These are phyloP conservation scores for Peronosclerospora sorghi DNA, from an alignment of 352 stramenopile species.

Conservation along the genomic window DNA sequence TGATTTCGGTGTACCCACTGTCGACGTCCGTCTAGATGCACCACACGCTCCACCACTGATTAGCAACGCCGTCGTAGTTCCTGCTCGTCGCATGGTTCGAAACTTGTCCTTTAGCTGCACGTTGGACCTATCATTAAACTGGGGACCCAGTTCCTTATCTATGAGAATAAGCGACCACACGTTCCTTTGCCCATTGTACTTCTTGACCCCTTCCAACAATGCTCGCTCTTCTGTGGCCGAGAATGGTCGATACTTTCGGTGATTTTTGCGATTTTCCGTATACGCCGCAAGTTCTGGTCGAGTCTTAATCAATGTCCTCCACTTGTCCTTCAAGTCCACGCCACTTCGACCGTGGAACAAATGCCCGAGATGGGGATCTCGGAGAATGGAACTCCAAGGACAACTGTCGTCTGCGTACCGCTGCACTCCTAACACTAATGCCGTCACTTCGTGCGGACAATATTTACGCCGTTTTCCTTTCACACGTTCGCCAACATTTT, in stretches of 20 bases:
- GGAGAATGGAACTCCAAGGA: constrained; percentile 71
- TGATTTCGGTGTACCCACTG: neutral
- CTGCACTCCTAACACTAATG: constrained; percentile 67
- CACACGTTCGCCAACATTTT: constrained; percentile 75
- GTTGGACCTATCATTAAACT: constrained; percentile 77
- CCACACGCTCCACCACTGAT: constrained; percentile 25
- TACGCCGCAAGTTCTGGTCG: constrained; percentile 60
- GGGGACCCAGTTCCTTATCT: constrained; percentile 62
- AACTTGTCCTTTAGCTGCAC: constrained; percentile 83
- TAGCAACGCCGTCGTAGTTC: constrained; percentile 28
- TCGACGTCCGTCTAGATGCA: constrained; percentile 27
- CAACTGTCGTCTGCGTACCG: constrained; percentile 78
- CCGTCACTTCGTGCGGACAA: constrained; percentile 78
- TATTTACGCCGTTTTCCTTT: constrained; percentile 79
- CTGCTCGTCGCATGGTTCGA: constrained; percentile 61
- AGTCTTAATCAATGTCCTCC: constrained; percentile 74
- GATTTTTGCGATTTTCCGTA: constrained; percentile 81
- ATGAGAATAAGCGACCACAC: constrained; percentile 78
- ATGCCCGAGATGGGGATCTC: constrained; percentile 57
- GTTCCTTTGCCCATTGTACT: constrained; percentile 76
- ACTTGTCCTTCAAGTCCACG: constrained; percentile 79
- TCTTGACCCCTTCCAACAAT: constrained; percentile 83
- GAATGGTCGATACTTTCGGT: constrained; percentile 77
- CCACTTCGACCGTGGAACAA: constrained; percentile 70
- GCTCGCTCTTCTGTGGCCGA: constrained; percentile 59